Percentiles rank a stretch among this genome's conserved stretches.
Conservation (phyloP, 164 flowering plant species). For the Berberis vulgaris region DNA sequence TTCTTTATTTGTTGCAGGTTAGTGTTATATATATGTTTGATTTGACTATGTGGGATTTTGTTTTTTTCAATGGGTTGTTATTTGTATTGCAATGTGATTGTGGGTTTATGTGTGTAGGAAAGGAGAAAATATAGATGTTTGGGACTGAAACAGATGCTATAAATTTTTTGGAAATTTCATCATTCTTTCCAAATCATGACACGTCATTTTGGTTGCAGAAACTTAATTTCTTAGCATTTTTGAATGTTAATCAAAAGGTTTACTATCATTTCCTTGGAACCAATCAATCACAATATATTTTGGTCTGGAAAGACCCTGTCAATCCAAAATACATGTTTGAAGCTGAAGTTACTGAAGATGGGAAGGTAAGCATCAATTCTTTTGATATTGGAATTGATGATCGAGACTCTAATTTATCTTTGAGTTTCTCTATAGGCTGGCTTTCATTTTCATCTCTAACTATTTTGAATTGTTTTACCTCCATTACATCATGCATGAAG, state of each 20-base stretch:
- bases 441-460: too few species aligned
- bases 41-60: too few species aligned
- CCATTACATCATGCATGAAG: too few species aligned
- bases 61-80: neutral
- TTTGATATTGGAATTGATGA: too few species aligned
- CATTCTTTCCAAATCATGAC: too few species aligned
- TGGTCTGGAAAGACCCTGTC: slow-evolving; percentile 86
- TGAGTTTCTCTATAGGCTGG: too few species aligned
- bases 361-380: slow-evolving; percentile 46
- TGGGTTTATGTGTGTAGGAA: slow-evolving; percentile 33
- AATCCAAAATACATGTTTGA: slow-evolving; percentile 54
- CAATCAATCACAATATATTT: slow-evolving; percentile 78
- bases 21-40: slow-evolving; percentile 8
- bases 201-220: too few species aligned
- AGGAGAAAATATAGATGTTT: slow-evolving; percentile 67
- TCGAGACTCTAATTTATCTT: too few species aligned
- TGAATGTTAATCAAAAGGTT: slow-evolving; percentile 67
- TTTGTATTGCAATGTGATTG: neutral
- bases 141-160: slow-evolving; percentile 76
- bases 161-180: too few species aligned
- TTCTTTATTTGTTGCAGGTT: slow-evolving; percentile 56
- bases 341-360: slow-evolving; percentile 71
- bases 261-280: slow-evolving; percentile 89
- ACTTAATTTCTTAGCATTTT: too few species aligned
- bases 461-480: too few species aligned